These are phyloP conservation scores for Penicillium sp. DNA, from an alignment of 2,329 filamentous ascomycete species.

Conservation along the genomic window DNA sequence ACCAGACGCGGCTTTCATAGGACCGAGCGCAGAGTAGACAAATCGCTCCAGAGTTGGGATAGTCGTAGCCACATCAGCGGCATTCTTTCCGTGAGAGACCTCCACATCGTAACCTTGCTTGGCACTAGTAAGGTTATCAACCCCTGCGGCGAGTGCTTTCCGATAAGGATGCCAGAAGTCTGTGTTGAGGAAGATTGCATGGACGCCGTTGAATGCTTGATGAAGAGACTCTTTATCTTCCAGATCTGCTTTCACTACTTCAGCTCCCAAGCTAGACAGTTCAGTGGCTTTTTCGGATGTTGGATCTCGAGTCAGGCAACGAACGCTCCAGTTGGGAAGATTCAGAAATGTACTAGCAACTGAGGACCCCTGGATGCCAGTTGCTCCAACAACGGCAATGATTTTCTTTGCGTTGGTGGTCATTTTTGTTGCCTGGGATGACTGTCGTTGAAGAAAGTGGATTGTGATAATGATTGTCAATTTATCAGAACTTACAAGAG, in stretches of 20 bases:
- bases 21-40: conserved; percentile 35
- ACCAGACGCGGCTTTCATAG: conserved; percentile 55
- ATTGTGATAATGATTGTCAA: no score
- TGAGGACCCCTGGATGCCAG: conserved; percentile 1
- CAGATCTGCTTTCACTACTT: not conserved
- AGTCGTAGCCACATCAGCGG: conserved; percentile 59
- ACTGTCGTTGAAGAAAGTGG: not conserved
- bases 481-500: no score
- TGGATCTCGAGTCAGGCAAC: conserved; percentile 6
- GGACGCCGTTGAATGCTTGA: conserved; percentile 49
- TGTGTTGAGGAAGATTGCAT: conserved; percentile 62
- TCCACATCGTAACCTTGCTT: conserved; percentile 56
- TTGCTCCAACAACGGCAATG: conserved; percentile 2
- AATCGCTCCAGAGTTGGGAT: conserved; percentile 55
- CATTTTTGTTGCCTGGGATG: not conserved
- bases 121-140: not conserved
- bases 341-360: conserved; percentile 2
- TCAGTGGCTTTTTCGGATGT: not conserved
- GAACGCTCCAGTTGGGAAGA: not conserved
- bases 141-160: conserved; percentile 16
- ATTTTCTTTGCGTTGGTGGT: not conserved
- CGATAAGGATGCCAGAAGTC: conserved; percentile 62
- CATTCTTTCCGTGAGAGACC: conserved; percentile 60
- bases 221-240: conserved; percentile 30
- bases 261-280: not conserved